Conservation (phyloP, 352 stramenopile species). For the Hyaloperonospora arabidopsidis region DNA sequence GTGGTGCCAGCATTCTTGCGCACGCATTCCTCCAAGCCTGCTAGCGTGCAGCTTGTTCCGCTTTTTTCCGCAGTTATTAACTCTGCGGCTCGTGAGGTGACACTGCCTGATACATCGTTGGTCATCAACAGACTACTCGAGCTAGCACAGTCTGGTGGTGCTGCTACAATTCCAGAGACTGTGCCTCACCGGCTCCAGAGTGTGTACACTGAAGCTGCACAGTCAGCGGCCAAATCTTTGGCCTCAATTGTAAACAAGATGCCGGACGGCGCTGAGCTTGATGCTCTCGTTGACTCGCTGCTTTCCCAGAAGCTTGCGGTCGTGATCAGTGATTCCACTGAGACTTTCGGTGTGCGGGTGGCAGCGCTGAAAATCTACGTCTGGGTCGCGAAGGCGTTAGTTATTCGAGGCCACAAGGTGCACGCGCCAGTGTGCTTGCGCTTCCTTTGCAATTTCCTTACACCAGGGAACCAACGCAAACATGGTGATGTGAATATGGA, state of each 20-base stretch:
- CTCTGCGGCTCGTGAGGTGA: constrained; percentile 50
- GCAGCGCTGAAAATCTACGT: constrained; percentile 77
- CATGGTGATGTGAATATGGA: constrained; percentile 26
- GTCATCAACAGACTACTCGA: constrained; percentile 74
- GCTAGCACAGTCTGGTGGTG: constrained; percentile 46
- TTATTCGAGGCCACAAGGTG: constrained; percentile 66
- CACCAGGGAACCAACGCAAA: constrained; percentile 16
- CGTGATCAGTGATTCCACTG: constrained; percentile 38
- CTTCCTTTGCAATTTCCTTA: constrained; percentile 70
- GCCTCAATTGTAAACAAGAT: constrained; percentile 86
- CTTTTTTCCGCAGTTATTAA: constrained; percentile 75
- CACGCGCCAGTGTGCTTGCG: constrained; percentile 58
- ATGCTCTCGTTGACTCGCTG: constrained; percentile 62
- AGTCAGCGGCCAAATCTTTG: constrained; percentile 65
- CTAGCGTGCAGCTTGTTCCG: constrained; percentile 60
- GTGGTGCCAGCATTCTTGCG: constrained; percentile 55
- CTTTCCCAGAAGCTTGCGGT: constrained; percentile 55
- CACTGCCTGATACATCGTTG: constrained; percentile 48
- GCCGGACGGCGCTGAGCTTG: constrained; percentile 70
- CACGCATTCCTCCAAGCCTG: constrained; percentile 27
- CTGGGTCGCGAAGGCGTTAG: constrained; percentile 75
- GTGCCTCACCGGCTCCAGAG: constrained; percentile 24
- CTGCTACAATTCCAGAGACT: constrained; percentile 12
- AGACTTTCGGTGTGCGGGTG: constrained; percentile 39
- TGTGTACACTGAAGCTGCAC: constrained; percentile 44